Evolutionary conservation across 2,329 filamentous ascomycete species (phyloP), one percentile per base, ranked within the genome.

Genomic region (Microsporum audouinii): DNA sequence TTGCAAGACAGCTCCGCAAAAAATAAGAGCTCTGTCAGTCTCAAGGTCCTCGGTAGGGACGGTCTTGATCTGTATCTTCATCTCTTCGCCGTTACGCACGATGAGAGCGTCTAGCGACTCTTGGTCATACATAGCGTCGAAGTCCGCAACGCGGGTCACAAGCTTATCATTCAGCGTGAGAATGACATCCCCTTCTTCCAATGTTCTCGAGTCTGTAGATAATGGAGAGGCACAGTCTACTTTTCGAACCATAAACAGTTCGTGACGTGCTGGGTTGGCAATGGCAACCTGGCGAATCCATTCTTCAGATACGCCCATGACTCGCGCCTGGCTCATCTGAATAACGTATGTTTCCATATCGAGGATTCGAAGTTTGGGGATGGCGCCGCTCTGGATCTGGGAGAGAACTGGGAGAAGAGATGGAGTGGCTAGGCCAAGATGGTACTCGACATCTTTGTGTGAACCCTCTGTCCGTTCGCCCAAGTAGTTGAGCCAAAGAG

Each of bases 231-330:
- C 83, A 53, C 84, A 85, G 67, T 87, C 79, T 63, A 95, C 87
- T 77, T 99, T 99, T 68, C 90, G 88, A 34, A 99, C 90, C 88
- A 99, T 96, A 79, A 99, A 99, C 41, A 99, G 83, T 76, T 99
- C 94, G 71, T 99, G 94, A 62, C 91, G 88, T 58, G 94, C 87
- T 43, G 89, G 88, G 73, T 99, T 96, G 64, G 90, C 89, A 66
- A 86, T 80, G 59, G 94, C 87, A 1, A 96, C 92, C 73, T 90
- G 88, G 67, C 89, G 82, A 68, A 99, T 96, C 94, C 92, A 97
- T 64, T 95, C 87, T 68, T 97, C 91, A 0, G 89, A 89, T 0
- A 97, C 90, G 7, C 94, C 94, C 91, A 99, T 97, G 66, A 97
- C 90, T 41, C 91, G 88, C 14, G 90, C 92, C 76, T 99, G 94